phyloP scores from a whole-genome alignment of 2,329 filamentous ascomycete genomes.

The Sporothrix luriei region DNA sequence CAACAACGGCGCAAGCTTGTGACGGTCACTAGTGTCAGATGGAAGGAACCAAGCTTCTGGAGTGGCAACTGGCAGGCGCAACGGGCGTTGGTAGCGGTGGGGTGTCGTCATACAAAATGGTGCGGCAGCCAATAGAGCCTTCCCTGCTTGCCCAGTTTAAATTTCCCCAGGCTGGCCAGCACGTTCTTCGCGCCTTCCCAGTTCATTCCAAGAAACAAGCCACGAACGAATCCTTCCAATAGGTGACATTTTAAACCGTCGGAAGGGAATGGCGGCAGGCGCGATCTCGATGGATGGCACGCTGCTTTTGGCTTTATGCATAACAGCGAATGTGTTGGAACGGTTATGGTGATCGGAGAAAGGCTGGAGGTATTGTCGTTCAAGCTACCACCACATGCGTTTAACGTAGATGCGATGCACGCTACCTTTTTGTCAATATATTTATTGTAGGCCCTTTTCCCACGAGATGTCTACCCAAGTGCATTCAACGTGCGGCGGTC shows the following conservation, averaged over 20 bases:
- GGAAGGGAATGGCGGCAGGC: neutral
- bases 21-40: slow-evolving; percentile 19
- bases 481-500: neutral
- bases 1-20: slow-evolving; percentile 22
- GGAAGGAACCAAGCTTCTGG: slow-evolving; percentile 1
- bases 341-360: no score
- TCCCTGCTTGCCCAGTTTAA: neutral
- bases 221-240: neutral
- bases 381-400: no score
- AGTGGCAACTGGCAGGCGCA: slow-evolving; percentile 18
- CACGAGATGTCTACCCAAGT: neutral
- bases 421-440: neutral
- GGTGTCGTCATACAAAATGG: slow-evolving; percentile 21
- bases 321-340: no score
- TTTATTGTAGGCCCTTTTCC: neutral
- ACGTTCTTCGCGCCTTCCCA: slow-evolving; percentile 3
- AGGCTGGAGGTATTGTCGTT: no score
- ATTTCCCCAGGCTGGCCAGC: neutral
- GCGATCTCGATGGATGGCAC: neutral
- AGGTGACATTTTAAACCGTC: neutral
- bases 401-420: neutral
- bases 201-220: slow-evolving; percentile 16
- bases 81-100: slow-evolving; percentile 10
- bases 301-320: neutral
- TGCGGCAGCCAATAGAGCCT: slow-evolving; percentile 16